Evolutionary conservation across 2,329 filamentous ascomycete species (phyloP), one percentile per base, ranked within the genome.

Genomic region (Exophiala xenobiotica): DNA sequence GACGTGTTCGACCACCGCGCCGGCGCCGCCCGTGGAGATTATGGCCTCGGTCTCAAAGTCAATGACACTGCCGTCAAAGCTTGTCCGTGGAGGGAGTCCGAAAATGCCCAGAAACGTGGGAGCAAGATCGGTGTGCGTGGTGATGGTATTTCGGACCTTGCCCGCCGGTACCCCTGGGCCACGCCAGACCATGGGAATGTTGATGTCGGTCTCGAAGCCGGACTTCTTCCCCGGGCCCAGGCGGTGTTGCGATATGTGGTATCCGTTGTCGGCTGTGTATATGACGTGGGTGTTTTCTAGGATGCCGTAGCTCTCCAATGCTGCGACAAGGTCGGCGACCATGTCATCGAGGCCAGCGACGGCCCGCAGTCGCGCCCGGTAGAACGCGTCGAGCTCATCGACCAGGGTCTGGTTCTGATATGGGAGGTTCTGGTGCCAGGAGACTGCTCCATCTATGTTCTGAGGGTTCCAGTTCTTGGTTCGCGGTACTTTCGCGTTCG

Each of bases 91-190:
- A 39, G 2, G n/a, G 11, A 23, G 33, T 2, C 49, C 49, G 20
- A 49, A 53, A 11, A 58, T 24, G 8, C 9, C 65, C 33, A 85
- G 70, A 6, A 86, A 64, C 0, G 83, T 86, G 0, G 83, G 82
- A 0, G 79, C 81, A 1, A 87, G 67, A 59, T 86, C 83, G 3
- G 82, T 82, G 54, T 87, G 83, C 0, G 80, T 78, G 0, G 80
- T 84, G 2, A 81, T 76, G 2, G 73, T 64, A 18, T 76, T 65
- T 2, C 70, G 66, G 0, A 66, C 67, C 4, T 69, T 58, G 1
- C 74, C 75, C 6, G 65, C 56, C 0, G 74, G 66, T 2, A 85
- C 67, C 0, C 79, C 78, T 0, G 82, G 82, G 0, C 82, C 82
- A 4, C 81, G 74, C 16, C 85, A 74, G 37, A 82, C 72, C 3